Evolutionary conservation across 1,284 basidiomycete genomes (phyloP).

Genomic region (Exobasidium cylindrosporum): DNA sequence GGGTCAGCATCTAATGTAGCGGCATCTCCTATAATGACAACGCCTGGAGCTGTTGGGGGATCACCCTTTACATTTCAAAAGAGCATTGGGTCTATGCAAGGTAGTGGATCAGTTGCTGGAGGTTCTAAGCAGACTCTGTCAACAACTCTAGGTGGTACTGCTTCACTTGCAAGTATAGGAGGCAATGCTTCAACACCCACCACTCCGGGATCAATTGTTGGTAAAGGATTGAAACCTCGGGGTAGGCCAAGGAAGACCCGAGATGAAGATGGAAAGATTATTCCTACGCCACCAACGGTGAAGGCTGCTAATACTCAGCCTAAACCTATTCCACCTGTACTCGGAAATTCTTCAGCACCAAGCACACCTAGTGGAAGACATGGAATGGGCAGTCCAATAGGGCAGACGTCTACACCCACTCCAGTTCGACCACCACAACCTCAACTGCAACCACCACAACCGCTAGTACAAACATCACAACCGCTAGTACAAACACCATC

Average conservation of each 20-base stretch:
- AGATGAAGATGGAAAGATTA: slow-evolving; percentile 5
- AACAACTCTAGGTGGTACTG: not conserved
- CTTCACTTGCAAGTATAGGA: too few relatives aligned
- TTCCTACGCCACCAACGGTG: not conserved
- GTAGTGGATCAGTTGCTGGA: not conserved
- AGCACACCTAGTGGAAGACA: not conserved
- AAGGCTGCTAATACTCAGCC: not conserved
- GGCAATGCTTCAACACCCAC: not conserved
- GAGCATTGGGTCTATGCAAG: not conserved
- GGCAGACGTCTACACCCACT: not conserved
- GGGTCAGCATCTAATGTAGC: not conserved
- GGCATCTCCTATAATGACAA: not conserved
- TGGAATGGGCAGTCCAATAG: not conserved
- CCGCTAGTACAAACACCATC: too few relatives aligned
- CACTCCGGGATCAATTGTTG: not conserved
- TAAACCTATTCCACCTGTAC: not conserved
- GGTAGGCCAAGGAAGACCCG: slow-evolving; percentile 2
- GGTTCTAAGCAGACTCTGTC: not conserved
- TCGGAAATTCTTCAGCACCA: not conserved
- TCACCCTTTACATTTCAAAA: not conserved
- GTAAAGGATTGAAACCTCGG: not conserved
- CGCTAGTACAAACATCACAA: too few relatives aligned
- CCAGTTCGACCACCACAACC: not conserved
- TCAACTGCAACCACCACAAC: too few relatives aligned
- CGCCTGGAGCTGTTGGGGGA: not conserved